Conservation (phyloP, 2,329 filamentous ascomycete genomes). For the Fusarium hostae region DNA sequence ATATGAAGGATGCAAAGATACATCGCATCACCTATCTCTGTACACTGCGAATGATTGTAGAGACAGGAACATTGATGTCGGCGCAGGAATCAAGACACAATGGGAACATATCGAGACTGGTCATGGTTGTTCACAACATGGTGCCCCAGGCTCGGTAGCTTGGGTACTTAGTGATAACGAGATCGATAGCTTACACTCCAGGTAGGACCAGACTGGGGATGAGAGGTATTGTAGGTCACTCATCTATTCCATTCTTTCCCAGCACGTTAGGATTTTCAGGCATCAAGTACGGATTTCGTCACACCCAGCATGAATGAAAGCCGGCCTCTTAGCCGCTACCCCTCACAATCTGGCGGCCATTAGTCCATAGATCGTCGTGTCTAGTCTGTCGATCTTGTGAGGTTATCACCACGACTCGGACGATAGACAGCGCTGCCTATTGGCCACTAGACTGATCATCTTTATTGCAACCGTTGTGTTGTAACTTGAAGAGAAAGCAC, state of each 20-base stretch:
- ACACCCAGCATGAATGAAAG: background rate
- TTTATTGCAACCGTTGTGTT: background rate
- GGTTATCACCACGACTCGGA: conserved; percentile 30
- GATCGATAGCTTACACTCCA: background rate
- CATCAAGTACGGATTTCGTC: background rate
- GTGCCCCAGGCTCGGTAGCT: background rate
- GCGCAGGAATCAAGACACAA: background rate
- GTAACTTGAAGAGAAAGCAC: background rate
- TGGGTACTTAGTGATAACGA: background rate
- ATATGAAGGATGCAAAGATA: background rate
- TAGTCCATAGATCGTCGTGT: conserved; percentile 3
- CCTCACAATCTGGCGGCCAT: conserved; percentile 1
- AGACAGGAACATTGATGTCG: background rate
- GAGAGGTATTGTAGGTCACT: background rate
- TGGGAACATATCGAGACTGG: background rate
- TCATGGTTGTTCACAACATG: background rate
- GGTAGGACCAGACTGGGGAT: background rate
- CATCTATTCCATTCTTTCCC: background rate
- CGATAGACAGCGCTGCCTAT: background rate
- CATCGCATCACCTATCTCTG: background rate
- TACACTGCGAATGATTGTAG: background rate
- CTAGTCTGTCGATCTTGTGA: conserved; percentile 23
- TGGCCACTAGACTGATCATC: background rate
- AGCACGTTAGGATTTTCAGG: too few relatives aligned
- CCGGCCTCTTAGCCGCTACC: background rate